phyloP scores from a whole-genome alignment of 805 yeast species.

The Myxozyma geophila region DNA sequence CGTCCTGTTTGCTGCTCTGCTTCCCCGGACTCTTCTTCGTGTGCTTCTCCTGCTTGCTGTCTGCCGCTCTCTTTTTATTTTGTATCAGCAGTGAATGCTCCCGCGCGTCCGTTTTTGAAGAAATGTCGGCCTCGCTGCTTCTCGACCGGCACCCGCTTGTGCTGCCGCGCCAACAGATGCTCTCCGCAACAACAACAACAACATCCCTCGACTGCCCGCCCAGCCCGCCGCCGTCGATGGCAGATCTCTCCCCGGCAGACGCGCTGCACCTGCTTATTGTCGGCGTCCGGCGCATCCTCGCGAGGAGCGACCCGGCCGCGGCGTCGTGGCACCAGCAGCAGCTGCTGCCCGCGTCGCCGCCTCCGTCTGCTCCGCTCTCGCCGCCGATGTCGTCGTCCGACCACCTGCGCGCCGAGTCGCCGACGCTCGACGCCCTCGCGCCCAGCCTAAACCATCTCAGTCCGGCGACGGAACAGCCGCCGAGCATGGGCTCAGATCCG shows the following conservation, averaged over 20 bases:
- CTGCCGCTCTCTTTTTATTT: too few relatives aligned
- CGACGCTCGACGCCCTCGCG: constrained; percentile 9
- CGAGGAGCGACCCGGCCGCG: constrained; percentile 17
- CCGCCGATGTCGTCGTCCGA: constrained; percentile 5
- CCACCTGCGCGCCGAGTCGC: constrained; percentile 3
- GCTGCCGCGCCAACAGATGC: not conserved
- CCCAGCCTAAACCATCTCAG: constrained; percentile 16
- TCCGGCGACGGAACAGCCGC: constrained; percentile 20
- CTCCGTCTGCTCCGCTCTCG: constrained; percentile 15
- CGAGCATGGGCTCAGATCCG: constrained; percentile 2
- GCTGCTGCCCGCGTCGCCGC: constrained; percentile 5
- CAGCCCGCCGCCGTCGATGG: constrained; percentile 18
- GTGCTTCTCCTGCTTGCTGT: too few relatives aligned
- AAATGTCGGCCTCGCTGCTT: constrained; percentile 1
- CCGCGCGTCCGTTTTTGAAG: too few relatives aligned
- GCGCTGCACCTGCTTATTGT: constrained; percentile 29
- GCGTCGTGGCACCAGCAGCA: constrained; percentile 6
- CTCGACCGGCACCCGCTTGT: not conserved
- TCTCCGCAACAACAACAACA: too few relatives aligned
- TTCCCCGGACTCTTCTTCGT: too few relatives aligned
- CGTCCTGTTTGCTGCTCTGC: not conserved
- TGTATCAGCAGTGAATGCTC: too few relatives aligned
- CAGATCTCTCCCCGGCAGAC: constrained; percentile 23
- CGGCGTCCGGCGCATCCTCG: constrained; percentile 26
- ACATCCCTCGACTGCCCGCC: constrained; percentile 11